These are phyloP conservation scores for Irpex lacteus DNA, from an alignment of 1,284 basidiomycete genomes.

Conservation along the genomic window DNA sequence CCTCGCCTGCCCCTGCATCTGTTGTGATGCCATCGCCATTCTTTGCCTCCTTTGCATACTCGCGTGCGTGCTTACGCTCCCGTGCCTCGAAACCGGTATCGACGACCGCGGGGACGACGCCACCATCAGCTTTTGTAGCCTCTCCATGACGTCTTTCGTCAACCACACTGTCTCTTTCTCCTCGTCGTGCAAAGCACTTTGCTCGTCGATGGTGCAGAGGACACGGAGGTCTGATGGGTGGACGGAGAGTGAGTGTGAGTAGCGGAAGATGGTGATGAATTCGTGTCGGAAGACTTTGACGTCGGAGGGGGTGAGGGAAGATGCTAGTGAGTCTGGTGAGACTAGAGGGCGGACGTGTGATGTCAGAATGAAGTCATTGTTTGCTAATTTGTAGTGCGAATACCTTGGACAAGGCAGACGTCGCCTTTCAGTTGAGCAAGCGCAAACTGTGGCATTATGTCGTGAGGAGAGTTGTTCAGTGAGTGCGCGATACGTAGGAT, in stretches of 20 bases:
- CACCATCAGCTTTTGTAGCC: conserved; percentile 35
- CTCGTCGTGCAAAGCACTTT: conserved; percentile 52
- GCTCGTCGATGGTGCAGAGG: conserved; percentile 50
- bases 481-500: no score
- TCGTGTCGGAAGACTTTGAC: conserved; percentile 37
- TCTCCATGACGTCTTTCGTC: conserved; percentile 53
- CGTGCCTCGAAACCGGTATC: no score
- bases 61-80: no score
- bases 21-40: no score
- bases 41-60: no score
- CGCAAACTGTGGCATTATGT: conserved; percentile 24
- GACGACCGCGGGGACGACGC: not conserved
- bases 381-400: not conserved
- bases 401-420: conserved; percentile 38
- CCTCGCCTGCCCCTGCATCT: no score
- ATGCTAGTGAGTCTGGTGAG: conserved; percentile 12
- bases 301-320: conserved; percentile 33
- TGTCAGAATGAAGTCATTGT: conserved; percentile 7
- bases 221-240: conserved; percentile 48
- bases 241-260: conserved; percentile 33
- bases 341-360: not conserved
- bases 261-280: conserved; percentile 41
- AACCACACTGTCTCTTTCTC: conserved; percentile 64
- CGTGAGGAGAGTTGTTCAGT: no score
- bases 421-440: conserved; percentile 33